Evolutionary conservation across 192 early-diverging fungal species (phyloP).

Genomic region (Backusella australiensis): DNA sequence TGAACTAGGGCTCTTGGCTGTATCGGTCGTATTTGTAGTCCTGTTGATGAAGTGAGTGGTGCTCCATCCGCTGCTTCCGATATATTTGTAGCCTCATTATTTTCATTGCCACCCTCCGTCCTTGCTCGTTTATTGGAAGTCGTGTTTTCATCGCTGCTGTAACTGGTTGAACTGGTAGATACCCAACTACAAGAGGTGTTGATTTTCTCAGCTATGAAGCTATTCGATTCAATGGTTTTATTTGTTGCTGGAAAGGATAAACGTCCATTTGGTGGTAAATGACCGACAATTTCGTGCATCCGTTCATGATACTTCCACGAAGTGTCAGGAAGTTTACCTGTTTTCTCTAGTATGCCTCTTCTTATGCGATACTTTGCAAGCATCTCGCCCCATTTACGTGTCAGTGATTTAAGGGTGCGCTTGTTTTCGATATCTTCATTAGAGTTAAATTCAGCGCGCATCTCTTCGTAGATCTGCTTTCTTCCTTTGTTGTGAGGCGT

Average conservation of each 20-base stretch:
- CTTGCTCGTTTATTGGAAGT: not conserved
- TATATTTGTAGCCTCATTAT: not conserved
- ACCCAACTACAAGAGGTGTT: not conserved
- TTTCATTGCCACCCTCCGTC: not conserved
- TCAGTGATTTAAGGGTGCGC: not conserved
- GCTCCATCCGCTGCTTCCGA: not conserved
- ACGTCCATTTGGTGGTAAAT: not conserved
- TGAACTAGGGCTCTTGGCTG: not conserved
- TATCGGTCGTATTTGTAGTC: not conserved
- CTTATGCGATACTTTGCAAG: not conserved
- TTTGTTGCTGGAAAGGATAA: not conserved
- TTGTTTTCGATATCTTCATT: not conserved
- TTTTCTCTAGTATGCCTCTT: not conserved
- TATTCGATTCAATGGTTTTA: not conserved
- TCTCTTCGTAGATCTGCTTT: not conserved
- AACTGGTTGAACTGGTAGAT: not conserved
- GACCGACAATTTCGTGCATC: constrained; percentile 1
- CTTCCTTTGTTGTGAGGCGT: not conserved
- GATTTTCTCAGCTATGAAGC: not conserved
- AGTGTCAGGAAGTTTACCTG: not conserved
- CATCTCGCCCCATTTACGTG: constrained; percentile 4
- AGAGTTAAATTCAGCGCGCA: not conserved
- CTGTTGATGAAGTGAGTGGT: not conserved
- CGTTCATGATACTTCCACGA: not conserved
- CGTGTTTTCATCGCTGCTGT: not conserved